Evolutionary conservation across 176 grass and related monocot genomes (phyloP), one percentile per base, ranked within the genome.

Genomic region (Paspalum vaginatum): DNA sequence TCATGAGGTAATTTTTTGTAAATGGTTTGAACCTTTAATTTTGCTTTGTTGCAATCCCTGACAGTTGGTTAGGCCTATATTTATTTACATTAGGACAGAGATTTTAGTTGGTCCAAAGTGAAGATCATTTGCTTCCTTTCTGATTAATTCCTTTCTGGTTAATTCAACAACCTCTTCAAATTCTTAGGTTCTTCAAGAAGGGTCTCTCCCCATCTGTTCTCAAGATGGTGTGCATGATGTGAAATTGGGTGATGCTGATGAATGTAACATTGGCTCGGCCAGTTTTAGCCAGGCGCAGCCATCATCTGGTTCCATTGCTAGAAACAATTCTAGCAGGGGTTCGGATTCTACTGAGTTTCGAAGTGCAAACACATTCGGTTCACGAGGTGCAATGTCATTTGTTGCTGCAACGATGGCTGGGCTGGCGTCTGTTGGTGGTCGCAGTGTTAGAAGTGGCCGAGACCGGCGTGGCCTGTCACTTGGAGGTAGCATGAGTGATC

Each of bases 361-460:
- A 79, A 83, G 69, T 73, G 77, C 82, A 50, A 87, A 80, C 60
- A 62, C 84, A 55, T 97, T 97, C 79, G 91, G 87, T 69, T 90
- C 91, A 67, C 83, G 87, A 63, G 94, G 91, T 58, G 94, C 94
- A 48, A 92, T 97, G 94, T 92, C 94, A 72, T 94, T 97, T 89
- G 94, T 88, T 81, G 89, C 94, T 82, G 91, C 91, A 9, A 93
- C 94, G 13, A 94, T 97, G 94, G 87, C 94, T 88, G 94, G 94
- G 43, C 79, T 97, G 75, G 87, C 94, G 78, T 97, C 91, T 76
- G 87, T 90, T 57, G 84, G 89, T 22, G 89, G 91, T 52, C 90
- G 85, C 24, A 84, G 85, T 73, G 72, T 94, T 50, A 89, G 94
- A 85, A 85, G 85, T 85, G 81, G 72, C 72, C 85, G 94, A 41